phyloP scores from a whole-genome alignment of 1,284 basidiomycete genomes.

The Pascua sp. region DNA sequence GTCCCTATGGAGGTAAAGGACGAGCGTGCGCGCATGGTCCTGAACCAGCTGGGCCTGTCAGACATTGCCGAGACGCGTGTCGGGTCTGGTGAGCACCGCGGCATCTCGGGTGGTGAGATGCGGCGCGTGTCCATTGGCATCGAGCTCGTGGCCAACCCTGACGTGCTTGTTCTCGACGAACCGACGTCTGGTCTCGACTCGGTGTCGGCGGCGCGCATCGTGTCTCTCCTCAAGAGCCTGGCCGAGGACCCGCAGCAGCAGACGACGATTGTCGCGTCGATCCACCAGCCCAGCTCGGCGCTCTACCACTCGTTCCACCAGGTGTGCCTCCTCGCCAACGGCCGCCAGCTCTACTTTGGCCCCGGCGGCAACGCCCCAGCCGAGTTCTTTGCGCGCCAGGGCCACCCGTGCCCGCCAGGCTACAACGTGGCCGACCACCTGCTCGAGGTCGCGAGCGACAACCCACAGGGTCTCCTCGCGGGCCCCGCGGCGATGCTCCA shows the following conservation, averaged over 20 bases:
- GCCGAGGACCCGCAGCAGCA: conserved; percentile 65
- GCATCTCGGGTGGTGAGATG: conserved; percentile 67
- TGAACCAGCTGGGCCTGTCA: conserved; percentile 70
- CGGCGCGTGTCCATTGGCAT: conserved; percentile 68
- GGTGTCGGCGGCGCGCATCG: conserved; percentile 74
- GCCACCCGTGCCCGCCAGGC: conserved; percentile 59
- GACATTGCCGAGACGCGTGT: conserved; percentile 70
- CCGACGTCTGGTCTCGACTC: conserved; percentile 73
- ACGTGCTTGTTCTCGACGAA: conserved; percentile 63
- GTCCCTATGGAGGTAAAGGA: conserved; percentile 65
- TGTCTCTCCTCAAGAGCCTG: conserved; percentile 68
- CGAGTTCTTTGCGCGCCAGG: conserved; percentile 59
- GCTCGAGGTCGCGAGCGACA: conserved; percentile 73
- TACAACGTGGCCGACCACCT: conserved; percentile 89
- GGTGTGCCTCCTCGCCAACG: conserved; percentile 71
- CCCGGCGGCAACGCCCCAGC: conserved; percentile 64
- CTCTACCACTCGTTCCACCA: conserved; percentile 79
- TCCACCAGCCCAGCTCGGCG: conserved; percentile 80
- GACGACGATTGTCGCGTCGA: conserved; percentile 76
- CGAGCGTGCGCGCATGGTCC: conserved; percentile 63
- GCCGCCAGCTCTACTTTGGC: conserved; percentile 75
- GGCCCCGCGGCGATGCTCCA: conserved; percentile 4
- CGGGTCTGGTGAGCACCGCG: conserved; percentile 61
- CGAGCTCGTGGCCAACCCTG: conserved; percentile 62
- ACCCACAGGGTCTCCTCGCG: conserved; percentile 48